phyloP scores from a whole-genome alignment of 2,329 filamentous ascomycete genomes.

The Cytospora piceae region DNA sequence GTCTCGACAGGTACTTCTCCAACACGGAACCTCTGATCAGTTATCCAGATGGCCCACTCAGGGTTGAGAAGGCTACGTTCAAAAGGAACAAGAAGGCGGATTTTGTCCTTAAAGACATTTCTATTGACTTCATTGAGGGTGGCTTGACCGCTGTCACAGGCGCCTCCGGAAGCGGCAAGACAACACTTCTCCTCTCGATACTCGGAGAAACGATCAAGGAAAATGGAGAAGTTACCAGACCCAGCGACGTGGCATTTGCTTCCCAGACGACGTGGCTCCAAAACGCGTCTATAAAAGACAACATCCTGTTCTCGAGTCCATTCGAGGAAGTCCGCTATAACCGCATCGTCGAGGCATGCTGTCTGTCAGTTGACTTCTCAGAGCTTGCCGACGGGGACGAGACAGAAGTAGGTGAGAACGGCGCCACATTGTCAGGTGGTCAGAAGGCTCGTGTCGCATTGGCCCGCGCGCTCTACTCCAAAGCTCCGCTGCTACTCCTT shows the following conservation, averaged over 20 bases:
- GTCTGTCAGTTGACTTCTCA: constrained; percentile 53
- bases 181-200: constrained; percentile 57
- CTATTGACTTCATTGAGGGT: constrained; percentile 55
- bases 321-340: constrained; percentile 59
- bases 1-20: constrained; percentile 59
- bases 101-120: constrained; percentile 53
- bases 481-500: constrained; percentile 56
- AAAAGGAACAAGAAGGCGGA: constrained; percentile 53
- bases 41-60: constrained; percentile 54
- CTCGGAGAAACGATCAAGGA: constrained; percentile 59
- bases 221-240: constrained; percentile 50
- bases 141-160: constrained; percentile 60
- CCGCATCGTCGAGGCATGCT: constrained; percentile 59
- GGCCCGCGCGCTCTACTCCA: constrained; percentile 61
- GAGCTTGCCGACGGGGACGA: constrained; percentile 55
- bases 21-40: constrained; percentile 52
- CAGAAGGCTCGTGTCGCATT: constrained; percentile 61
- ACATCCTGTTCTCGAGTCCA: constrained; percentile 57
- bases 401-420: constrained; percentile 59
- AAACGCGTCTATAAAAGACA: constrained; percentile 58
- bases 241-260: constrained; percentile 58
- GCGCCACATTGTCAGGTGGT: constrained; percentile 58
- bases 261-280: constrained; percentile 63
- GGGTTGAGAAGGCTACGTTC: constrained; percentile 52
- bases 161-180: constrained; percentile 60